Base-by-base conservation (phyloP, 2,329 filamentous ascomycete genomes). In the Sporothrix protearum region DNA sequence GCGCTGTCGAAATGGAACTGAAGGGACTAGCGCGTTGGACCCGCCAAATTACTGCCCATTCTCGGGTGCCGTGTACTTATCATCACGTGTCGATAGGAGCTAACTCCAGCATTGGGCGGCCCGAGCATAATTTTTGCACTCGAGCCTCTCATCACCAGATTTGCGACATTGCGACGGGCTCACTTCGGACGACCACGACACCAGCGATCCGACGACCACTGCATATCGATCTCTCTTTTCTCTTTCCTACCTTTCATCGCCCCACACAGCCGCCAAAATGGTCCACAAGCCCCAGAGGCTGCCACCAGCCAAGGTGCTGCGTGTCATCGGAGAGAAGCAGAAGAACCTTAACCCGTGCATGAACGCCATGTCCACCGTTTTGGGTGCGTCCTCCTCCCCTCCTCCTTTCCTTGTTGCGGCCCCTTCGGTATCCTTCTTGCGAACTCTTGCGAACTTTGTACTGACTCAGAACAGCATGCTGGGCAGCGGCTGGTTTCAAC, bases 401-500 rank as follows among this genome's bases (percentile, higher is more conserved):
- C n/a, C n/a, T n/a, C n/a, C n/a, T n/a, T 7, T 12, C 9, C 25
- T 9, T 8, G 5, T 42, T 36, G 42, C 5, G 14, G 0, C 0
- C n/a, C 22, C 5, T 14, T 30, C 16, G 22, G 3, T 45, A 0
- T 55, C 10, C 22, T 7, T 30, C 6, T 3, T 39, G 33, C 19
- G 30, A n/a, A 57, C 16, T 22, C n/a, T 19, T 19, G 2, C 28
- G 28, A 19, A 59, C n/a, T n/a, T n/a, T n/a, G n/a, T n/a, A n/a
- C n/a, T n/a, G n/a, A n/a, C n/a, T n/a, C 22, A 36, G 19, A n/a
- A 75, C 74, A 95, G 92, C 91, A 74, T 96, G 92, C 82, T 96
- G 92, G 92, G 92, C 92, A 0, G 94, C 92, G 2, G 87, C 90
- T 39, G 92, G 92, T 64, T 90, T 91, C 81, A 91, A 83, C 79